Evolutionary conservation across 768 basidiomycete genomes (phyloP), one percentile per base, ranked within the genome.

Genomic region (Multifurca ochricompacta): DNA sequence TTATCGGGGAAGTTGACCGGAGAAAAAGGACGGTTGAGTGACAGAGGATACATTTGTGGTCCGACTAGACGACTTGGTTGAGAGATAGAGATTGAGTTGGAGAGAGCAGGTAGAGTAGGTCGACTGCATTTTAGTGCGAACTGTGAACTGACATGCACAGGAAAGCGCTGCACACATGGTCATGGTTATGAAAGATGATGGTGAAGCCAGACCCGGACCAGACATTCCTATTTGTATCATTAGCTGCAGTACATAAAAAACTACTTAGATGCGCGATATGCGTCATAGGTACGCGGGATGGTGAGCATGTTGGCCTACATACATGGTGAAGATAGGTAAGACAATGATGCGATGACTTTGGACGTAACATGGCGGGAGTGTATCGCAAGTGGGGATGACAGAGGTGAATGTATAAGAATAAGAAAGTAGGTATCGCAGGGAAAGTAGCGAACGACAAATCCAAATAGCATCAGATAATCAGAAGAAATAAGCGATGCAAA

Each of bases 381-480:
- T 56, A 56, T 56, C 55, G 55, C 55, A 11, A n/a, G 40, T 18
- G 11, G 7, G 28, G n/a, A 7, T 19, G 18, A 14, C 25, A 10
- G 43, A 32, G 37, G 8, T 32, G 42, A n/a, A n/a, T n/a, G n/a
- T n/a, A n/a, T n/a, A n/a, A n/a, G 28, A 2, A 16, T 47, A 32
- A 18, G 39, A 40, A 27, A 19, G n/a, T 34, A 52, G 50, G 56
- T 57, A 31, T 57, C 56, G 56, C 56, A 4, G 27, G 45, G 35
- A n/a, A 35, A 30, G 35, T 13, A 48, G 30, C 23, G 36, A 32
- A 35, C 30, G 58, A 54, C 46, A 48, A 47, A 43, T 28, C 53
- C 39, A 41, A 54, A 44, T 18, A 55, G 47, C 50, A 35, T 37
- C 50, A 41, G 35, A 54, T 23, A 47, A 54, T 23, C 32, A 40